These are phyloP conservation scores for Aspergillus sclerotiicarbonarius DNA, from an alignment of 495 filamentous ascomycete species.

Conservation along the genomic window DNA sequence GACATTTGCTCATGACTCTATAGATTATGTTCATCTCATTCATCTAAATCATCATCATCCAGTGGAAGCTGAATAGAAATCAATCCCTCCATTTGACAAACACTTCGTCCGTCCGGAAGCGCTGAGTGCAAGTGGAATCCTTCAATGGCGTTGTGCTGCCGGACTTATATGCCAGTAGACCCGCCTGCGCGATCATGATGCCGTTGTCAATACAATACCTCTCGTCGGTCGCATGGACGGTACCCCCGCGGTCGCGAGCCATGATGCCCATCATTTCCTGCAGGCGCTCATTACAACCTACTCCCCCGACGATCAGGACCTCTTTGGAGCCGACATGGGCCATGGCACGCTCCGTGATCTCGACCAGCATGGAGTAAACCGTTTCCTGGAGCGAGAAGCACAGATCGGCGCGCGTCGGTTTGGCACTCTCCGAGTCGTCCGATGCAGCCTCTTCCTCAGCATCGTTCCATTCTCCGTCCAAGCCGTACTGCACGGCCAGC, in stretches of 20 bases:
- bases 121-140: conserved; percentile 87
- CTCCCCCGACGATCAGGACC: conserved; percentile 94
- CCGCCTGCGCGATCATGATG: conserved; percentile 99
- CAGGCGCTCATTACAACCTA: conserved; percentile 92
- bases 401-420: conserved; percentile 77
- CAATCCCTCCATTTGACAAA: conserved; percentile 83
- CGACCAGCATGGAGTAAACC: conserved; percentile 92
- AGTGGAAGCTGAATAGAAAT: conserved; percentile 2
- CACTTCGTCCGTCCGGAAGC: conserved; percentile 94
- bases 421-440: conserved; percentile 33
- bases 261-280: conserved; percentile 99
- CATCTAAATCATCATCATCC: conserved; percentile 4
- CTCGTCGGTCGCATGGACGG: conserved; percentile 92
- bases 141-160: conserved; percentile 74
- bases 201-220: conserved; percentile 99
- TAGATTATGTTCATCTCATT: conserved; percentile 2
- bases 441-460: conserved; percentile 29
- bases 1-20: neutral
- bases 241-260: conserved; percentile 86
- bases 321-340: conserved; percentile 89
- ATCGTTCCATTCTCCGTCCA: conserved; percentile 37
- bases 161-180: conserved; percentile 75
- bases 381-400: conserved; percentile 97
- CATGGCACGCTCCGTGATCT: conserved; percentile 98
- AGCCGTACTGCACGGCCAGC: conserved; percentile 63